phyloP scores from a whole-genome alignment of 495 filamentous ascomycete genomes.

The Halenospora varia region DNA sequence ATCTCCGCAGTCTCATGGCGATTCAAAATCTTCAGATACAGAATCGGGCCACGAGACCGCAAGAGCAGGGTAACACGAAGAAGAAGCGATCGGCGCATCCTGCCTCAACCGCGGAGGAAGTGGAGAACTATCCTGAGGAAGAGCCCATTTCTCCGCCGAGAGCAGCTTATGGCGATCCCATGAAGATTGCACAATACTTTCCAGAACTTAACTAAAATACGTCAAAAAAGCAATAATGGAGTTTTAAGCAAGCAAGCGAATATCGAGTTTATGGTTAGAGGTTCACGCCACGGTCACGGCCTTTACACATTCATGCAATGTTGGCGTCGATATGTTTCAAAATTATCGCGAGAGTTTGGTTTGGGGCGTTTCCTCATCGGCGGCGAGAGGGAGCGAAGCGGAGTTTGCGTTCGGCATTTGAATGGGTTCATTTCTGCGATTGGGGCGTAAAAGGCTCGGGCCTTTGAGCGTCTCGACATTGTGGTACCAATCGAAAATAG shows the following conservation, averaged over 20 bases:
- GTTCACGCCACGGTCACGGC: background rate
- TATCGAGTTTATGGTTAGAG: background rate
- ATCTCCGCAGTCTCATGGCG: background rate
- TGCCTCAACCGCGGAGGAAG: no score
- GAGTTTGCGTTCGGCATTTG: no score
- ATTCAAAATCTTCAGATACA: conserved; percentile 3
- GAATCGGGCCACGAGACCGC: conserved; percentile 11
- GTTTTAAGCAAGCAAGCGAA: background rate
- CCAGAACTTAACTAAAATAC: conserved; percentile 18
- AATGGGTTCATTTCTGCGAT: no score
- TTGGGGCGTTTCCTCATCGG: no score
- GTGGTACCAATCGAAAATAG: no score
- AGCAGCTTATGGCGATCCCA: conserved; percentile 21
- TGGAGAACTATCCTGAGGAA: background rate
- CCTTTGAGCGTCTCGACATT: no score
- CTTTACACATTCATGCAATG: background rate
- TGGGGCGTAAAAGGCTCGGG: no score
- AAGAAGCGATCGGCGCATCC: conserved; percentile 18
- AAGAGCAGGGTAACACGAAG: conserved; percentile 22
- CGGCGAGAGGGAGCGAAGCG: no score
- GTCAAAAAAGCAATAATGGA: background rate
- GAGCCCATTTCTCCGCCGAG: background rate
- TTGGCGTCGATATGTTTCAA: background rate
- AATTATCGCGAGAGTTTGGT: background rate
- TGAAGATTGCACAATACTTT: conserved; percentile 27